phyloP scores from a whole-genome alignment of 495 filamentous ascomycete species.

The Neurospora sp. region DNA sequence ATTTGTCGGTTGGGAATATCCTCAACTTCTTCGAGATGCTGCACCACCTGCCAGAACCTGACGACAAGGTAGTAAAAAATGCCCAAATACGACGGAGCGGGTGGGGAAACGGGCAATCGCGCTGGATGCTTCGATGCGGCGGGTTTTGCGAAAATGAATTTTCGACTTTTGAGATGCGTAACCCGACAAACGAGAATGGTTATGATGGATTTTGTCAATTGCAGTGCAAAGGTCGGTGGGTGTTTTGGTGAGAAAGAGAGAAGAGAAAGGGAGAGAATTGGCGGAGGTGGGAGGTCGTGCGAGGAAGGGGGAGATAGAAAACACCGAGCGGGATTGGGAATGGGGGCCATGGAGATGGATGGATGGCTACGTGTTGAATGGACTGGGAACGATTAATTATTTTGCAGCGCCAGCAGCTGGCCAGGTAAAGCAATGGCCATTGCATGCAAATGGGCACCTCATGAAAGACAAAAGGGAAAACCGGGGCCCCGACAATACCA shows the following conservation, averaged over 20 bases:
- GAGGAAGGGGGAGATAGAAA: constrained; percentile 8
- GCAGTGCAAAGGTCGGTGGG: constrained; percentile 30
- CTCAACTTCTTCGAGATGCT: constrained; percentile 21
- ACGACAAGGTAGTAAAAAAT: constrained; percentile 8
- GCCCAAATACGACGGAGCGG: constrained; percentile 10
- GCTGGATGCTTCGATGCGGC: constrained; percentile 18
- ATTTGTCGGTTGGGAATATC: constrained; percentile 32
- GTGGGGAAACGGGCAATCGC: constrained; percentile 11
- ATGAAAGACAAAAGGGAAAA: constrained; percentile 27
- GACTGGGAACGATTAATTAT: constrained; percentile 23
- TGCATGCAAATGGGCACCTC: constrained; percentile 1
- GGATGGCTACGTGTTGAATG: constrained; percentile 35
- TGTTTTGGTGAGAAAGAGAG: constrained; percentile 33
- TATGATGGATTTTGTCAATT: constrained; percentile 40
- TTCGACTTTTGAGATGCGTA: constrained; percentile 21
- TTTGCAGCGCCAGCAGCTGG: constrained; percentile 22
- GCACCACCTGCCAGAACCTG: constrained; percentile 5
- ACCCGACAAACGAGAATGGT: constrained; percentile 21
- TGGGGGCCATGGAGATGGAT: constrained; percentile 21
- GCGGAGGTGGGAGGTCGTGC: constrained; percentile 8
- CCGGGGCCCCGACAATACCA: constrained; percentile 30
- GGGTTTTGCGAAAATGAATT: constrained; percentile 15
- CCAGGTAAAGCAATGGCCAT: constrained; percentile 1
- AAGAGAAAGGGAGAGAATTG: constrained; percentile 3
- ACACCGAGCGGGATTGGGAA: constrained; percentile 1